Evolutionary conservation across 2,329 filamentous ascomycete species (phyloP).

Genomic region (Aspergillus caelatus): DNA sequence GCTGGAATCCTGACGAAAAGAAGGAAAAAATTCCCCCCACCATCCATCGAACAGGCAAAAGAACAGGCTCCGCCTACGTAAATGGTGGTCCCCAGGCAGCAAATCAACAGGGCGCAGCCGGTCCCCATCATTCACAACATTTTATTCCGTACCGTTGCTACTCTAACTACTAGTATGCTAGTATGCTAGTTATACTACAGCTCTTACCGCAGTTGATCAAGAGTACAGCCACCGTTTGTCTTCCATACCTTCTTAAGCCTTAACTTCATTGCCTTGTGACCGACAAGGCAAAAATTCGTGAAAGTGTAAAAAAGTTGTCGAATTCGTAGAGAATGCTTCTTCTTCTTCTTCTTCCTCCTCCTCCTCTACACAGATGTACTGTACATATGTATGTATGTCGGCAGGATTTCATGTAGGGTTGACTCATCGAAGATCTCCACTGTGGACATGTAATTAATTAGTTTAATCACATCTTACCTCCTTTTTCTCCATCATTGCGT

Average conservation of each 20-base stretch:
- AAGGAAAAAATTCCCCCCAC: background rate
- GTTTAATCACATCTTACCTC: background rate
- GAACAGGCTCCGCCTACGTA: constrained; percentile 1
- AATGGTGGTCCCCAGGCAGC: constrained; percentile 8
- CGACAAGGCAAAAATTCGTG: background rate
- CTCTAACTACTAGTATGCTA: background rate
- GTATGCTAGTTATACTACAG: background rate
- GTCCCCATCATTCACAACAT: too few species aligned
- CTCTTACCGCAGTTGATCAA: constrained; percentile 1
- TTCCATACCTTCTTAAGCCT: background rate
- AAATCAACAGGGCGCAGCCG: constrained; percentile 7
- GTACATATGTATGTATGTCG: background rate
- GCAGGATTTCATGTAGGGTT: background rate
- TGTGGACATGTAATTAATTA: background rate
- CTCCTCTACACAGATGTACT: background rate
- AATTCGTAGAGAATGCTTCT: too few species aligned
- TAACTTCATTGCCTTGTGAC: background rate
- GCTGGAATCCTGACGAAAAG: background rate
- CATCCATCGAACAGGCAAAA: background rate
- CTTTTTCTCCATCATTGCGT: background rate
- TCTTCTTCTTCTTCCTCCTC: background rate
- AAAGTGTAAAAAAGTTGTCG: too few species aligned
- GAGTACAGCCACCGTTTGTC: constrained; percentile 12
- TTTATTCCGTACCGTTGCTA: too few species aligned
- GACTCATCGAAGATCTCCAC: background rate